These are phyloP conservation scores for Danielia oregonensis DNA, from an alignment of 805 yeast genomes.

Conservation along the genomic window DNA sequence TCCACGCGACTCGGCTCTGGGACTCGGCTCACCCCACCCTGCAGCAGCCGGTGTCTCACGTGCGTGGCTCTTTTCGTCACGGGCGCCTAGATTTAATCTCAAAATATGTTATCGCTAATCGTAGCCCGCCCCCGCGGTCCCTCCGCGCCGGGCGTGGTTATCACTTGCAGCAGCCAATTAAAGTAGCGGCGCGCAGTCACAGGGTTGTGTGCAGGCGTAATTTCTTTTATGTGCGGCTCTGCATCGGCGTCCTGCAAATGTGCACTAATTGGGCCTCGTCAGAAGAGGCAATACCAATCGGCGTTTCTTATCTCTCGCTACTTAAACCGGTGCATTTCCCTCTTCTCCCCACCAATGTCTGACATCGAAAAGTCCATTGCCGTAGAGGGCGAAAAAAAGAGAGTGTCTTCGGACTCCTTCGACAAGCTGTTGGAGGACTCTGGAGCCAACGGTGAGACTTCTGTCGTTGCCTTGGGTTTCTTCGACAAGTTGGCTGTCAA, in stretches of 20 bases:
- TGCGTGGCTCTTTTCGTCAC: too few relatives aligned
- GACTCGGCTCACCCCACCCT: too few relatives aligned
- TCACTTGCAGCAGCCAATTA: not conserved
- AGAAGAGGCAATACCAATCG: not conserved
- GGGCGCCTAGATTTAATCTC: too few relatives aligned
- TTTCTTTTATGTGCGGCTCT: not conserved
- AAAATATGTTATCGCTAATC: too few relatives aligned
- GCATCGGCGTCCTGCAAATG: not conserved
- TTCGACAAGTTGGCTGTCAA: slow-evolving; percentile 30
- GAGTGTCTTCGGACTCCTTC: slow-evolving; percentile 21
- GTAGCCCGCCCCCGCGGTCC: too few relatives aligned
- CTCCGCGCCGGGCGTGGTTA: not conserved
- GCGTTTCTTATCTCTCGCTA: not conserved
- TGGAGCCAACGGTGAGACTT: slow-evolving; percentile 24
- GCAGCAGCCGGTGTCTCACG: too few relatives aligned
- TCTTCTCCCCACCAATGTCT: slow-evolving; percentile 5
- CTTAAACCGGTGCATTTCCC: not conserved
- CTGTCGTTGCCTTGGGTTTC: slow-evolving; percentile 21
- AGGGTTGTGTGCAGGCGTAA: not conserved
- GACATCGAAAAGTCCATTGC: slow-evolving; percentile 12
- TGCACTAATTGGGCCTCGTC: not conserved
- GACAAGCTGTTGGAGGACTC: slow-evolving; percentile 23
- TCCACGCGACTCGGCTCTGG: too few relatives aligned
- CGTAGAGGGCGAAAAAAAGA: slow-evolving; percentile 12
- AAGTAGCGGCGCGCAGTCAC: not conserved